A percentile compares a stretch with the other conserved stretches of the same genome.
Evolutionary conservation across 257 asterid genomes (phyloP).

Genomic region (Nicotiana benthamiana): DNA sequence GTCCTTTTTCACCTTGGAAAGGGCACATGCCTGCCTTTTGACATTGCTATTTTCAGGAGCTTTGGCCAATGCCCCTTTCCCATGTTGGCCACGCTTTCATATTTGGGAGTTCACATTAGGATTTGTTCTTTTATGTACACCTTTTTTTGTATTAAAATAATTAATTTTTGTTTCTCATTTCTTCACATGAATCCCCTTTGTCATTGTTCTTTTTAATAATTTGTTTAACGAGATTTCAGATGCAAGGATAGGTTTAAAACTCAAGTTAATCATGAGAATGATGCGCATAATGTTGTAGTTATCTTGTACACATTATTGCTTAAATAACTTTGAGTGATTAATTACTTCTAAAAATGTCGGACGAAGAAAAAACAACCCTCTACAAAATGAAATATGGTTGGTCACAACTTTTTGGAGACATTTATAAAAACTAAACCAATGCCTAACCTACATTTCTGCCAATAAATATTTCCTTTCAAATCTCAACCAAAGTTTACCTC

Average conservation of each 20-base stretch:
- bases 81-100: not conserved
- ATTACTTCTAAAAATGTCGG: not conserved
- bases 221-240: not conserved
- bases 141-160: not conserved
- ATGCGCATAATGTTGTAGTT: not conserved
- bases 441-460: too few relatives aligned
- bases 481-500: too few relatives aligned
- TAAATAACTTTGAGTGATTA: not conserved
- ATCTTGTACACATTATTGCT: not conserved
- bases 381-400: not conserved
- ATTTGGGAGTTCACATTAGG: not conserved
- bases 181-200: not conserved
- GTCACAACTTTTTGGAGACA: not conserved
- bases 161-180: not conserved
- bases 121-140: not conserved
- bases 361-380: not conserved
- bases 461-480: too few relatives aligned
- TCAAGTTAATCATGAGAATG: not conserved
- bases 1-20: not conserved
- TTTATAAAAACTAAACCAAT: not conserved
- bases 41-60: not conserved
- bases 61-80: not conserved
- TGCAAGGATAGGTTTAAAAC: not conserved
- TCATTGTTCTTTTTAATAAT: not conserved
- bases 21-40: not conserved